Base-by-base conservation (phyloP, 805 yeast genomes). In the Nakazawaea populi region DNA sequence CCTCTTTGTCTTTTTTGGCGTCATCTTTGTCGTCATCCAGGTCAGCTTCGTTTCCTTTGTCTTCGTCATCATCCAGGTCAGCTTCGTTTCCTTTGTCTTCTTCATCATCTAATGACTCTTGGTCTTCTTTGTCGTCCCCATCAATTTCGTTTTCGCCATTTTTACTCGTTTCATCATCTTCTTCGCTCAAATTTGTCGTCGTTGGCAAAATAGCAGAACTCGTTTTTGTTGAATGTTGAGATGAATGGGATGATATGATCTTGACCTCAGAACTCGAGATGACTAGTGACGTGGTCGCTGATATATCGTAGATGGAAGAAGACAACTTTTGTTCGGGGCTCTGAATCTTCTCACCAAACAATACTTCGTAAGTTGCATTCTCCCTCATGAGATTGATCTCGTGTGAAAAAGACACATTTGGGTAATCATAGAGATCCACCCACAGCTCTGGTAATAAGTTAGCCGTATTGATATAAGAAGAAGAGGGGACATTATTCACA, bases 331-430 rank as follows among this genome's bases (percentile, higher is more conserved):
- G 24, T 40, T 14, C 27, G 42, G 10, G 14, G 30, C 30, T 27
- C 27, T 12, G 29, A 14, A 30, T 9, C 5, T 8, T 46, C 27
- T 45, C 37, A 46, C 68, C 62, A 57, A 63, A 72, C 12, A 73
- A 49, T 11, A 54, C 38, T 58, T 82, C 87, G 58, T 80, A 82
- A 0, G 85, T 76, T 0, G 87, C 74, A 36, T 69, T 62, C 46
- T 70, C 68, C 9, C 70, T 58, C 41, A 80, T 68, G 6, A 74
- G 58, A 39, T 74, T 76, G 1, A 65, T 60, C 11, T 71, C 77
- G 12, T 74, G 68, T 6, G 66, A 65, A 54, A 73, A 82, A 2
- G 69, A 63, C 37, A 80, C 75, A 56, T 72, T 70, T 0, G 88
- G 88, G 55, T 80, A 83, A 4, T 50, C 58, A 14, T 60, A 55